These are phyloP conservation scores for Rhizophagus clarus DNA, from an alignment of 192 early-diverging fungal species.

Conservation along the genomic window DNA sequence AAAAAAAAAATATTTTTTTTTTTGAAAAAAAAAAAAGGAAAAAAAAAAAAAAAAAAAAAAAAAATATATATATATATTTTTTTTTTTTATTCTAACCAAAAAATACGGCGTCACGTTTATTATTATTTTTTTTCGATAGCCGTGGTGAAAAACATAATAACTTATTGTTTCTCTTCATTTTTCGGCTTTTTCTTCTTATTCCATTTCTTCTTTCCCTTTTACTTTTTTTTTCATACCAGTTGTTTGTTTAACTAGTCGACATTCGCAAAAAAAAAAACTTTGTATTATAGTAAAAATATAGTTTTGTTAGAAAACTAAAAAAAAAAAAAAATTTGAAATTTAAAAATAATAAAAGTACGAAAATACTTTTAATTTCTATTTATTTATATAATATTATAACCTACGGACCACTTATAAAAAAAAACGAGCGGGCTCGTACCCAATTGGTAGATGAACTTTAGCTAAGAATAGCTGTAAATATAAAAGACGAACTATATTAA, in stretches of 20 bases:
- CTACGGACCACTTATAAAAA: neutral
- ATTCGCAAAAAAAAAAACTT: neutral
- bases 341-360: neutral
- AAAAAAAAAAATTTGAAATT: neutral
- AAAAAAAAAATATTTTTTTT: too few relatives aligned
- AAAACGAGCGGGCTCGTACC: conserved; percentile 7
- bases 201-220: neutral
- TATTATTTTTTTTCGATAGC: neutral
- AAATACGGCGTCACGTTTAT: conserved; percentile 4
- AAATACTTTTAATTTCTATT: neutral
- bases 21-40: neutral
- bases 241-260: neutral
- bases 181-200: conserved; percentile 3
- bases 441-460: neutral
- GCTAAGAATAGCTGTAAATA: neutral
- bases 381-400: neutral
- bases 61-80: too few relatives aligned
- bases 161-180: neutral
- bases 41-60: neutral
- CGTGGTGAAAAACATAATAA: neutral
- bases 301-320: neutral
- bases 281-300: neutral
- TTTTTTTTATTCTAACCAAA: neutral
- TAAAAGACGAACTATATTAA: neutral
- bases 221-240: neutral